Evolutionary conservation across 208 protist species (phyloP).

Genomic region (Trichomonas tenax): DNA sequence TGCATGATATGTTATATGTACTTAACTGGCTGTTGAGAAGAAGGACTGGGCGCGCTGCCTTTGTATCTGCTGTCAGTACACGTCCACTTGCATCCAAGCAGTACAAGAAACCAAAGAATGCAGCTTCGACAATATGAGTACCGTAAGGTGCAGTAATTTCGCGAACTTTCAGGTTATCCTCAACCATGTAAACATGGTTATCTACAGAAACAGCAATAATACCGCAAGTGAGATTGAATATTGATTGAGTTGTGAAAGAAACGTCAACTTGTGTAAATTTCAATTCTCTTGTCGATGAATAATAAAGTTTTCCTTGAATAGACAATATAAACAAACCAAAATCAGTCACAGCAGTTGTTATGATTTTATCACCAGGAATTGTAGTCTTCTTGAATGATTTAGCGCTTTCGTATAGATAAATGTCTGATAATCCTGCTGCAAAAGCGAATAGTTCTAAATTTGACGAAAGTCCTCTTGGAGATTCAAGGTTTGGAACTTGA

Average conservation of each 20-base stretch:
- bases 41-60: background rate
- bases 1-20: background rate
- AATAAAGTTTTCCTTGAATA: background rate
- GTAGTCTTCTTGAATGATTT: background rate
- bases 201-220: background rate
- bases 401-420: background rate
- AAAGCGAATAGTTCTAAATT: background rate
- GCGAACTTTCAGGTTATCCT: background rate
- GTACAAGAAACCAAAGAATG: background rate
- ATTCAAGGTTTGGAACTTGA: background rate
- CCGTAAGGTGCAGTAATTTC: background rate
- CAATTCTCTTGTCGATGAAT: background rate
- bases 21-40: background rate
- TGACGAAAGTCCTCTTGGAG: background rate
- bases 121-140: background rate
- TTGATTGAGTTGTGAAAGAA: background rate
- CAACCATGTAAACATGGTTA: background rate
- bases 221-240: background rate
- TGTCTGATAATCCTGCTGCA: background rate
- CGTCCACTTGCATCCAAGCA: background rate
- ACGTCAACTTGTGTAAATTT: background rate
- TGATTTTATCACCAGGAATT: background rate
- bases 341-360: background rate
- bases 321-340: background rate
- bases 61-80: background rate